Conservation (phyloP, 345 rosid species). For the Mercurialis annua region DNA sequence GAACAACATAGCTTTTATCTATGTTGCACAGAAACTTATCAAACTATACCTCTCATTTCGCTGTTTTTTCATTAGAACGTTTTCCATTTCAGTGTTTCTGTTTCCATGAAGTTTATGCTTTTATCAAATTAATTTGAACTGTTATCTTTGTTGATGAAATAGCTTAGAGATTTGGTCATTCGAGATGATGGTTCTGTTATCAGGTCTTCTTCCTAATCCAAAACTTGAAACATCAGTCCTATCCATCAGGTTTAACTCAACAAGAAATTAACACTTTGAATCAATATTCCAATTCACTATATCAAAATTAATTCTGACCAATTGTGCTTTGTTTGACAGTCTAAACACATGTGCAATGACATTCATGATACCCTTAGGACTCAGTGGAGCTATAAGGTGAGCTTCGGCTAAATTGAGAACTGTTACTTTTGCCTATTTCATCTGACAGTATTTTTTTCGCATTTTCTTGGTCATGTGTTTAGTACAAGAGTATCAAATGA, state of each 20-base stretch:
- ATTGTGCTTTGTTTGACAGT: conserved; percentile 17
- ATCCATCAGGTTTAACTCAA: conserved; percentile 35
- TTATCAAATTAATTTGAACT: neutral
- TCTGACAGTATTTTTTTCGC: neutral
- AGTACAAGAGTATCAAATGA: conserved; percentile 37
- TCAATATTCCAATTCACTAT: neutral
- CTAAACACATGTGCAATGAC: conserved; percentile 17
- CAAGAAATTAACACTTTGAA: too few relatives aligned
- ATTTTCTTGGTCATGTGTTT: neutral
- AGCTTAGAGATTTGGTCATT: conserved; percentile 49
- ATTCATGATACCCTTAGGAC: conserved; percentile 28
- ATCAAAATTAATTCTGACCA: neutral
- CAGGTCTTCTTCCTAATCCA: conserved; percentile 50
- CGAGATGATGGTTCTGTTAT: conserved; percentile 34
- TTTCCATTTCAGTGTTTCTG: neutral
- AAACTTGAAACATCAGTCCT: conserved; percentile 42
- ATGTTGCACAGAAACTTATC: too few relatives aligned
- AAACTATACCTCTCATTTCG: too few relatives aligned
- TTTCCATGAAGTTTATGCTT: neutral
- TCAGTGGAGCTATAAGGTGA: conserved; percentile 30
- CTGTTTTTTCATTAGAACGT: too few relatives aligned
- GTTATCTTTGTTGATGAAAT: neutral
- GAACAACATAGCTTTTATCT: too few relatives aligned
- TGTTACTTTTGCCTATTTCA: neutral
- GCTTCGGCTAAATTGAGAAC: neutral